phyloP scores from a whole-genome alignment of 345 rosid species.

The Durio zibethinus region DNA sequence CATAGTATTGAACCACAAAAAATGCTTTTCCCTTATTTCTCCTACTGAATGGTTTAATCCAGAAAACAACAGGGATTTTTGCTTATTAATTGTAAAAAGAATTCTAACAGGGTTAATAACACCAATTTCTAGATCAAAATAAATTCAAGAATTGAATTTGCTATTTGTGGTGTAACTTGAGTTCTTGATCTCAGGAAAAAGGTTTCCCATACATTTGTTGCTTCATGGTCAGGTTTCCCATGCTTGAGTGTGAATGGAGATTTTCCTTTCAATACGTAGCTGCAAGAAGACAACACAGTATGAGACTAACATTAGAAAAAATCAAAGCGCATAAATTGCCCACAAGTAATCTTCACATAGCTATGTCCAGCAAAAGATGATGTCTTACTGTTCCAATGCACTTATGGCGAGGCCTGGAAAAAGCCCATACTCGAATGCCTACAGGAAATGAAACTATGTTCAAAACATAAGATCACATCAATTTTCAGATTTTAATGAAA shows the following conservation, averaged over 20 bases:
- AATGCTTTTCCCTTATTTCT: not conserved
- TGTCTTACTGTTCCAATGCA: constrained; percentile 77
- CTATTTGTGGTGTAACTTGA: not conserved
- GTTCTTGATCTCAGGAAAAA: not conserved
- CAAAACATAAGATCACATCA: constrained; percentile 16
- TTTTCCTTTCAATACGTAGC: constrained; percentile 79
- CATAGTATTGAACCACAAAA: not conserved
- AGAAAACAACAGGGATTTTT: not conserved
- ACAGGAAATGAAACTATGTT: constrained; percentile 17
- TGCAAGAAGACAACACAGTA: constrained; percentile 32
- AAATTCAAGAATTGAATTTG: constrained; percentile 1
- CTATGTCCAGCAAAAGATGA: constrained; percentile 9
- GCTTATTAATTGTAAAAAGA: not conserved
- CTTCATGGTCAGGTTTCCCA: constrained; percentile 87
- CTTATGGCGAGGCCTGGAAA: constrained; percentile 81
- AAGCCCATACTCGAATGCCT: constrained; percentile 90
- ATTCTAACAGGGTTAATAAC: not conserved
- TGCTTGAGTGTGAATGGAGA: constrained; percentile 74
- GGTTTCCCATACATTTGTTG: constrained; percentile 61
- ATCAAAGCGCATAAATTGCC: not conserved
- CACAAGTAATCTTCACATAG: not conserved
- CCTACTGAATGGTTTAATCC: not conserved
- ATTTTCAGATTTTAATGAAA: not conserved
- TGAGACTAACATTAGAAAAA: constrained; percentile 8
- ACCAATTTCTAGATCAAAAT: not conserved